These are phyloP conservation scores for Pulveroboletus sp. DNA, from an alignment of 768 basidiomycete genomes.

Conservation along the genomic window DNA sequence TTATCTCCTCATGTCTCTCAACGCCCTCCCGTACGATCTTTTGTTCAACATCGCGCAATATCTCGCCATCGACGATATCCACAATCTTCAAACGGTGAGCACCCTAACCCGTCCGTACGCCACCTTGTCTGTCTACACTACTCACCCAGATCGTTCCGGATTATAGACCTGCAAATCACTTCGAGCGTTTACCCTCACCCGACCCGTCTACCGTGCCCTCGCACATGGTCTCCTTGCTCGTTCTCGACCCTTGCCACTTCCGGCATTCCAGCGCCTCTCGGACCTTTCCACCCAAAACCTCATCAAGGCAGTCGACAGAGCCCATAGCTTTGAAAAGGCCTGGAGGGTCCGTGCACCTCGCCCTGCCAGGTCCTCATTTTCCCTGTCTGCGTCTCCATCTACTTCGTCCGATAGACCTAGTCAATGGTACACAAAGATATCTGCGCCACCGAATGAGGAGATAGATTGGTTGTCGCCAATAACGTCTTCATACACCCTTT, in stretches of 20 bases:
- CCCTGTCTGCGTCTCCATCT: conserved; percentile 21
- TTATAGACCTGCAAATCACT: conserved; percentile 58
- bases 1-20: conserved; percentile 28
- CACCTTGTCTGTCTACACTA: neutral
- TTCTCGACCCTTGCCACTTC: conserved; percentile 64
- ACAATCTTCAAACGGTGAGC: conserved; percentile 58
- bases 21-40: conserved; percentile 62
- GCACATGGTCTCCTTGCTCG: conserved; percentile 57
- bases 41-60: conserved; percentile 62
- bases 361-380: conserved; percentile 37
- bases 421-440: conserved; percentile 65
- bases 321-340: conserved; percentile 53
- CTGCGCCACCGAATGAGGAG: conserved; percentile 61
- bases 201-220: conserved; percentile 63
- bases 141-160: neutral
- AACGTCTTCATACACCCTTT: conserved; percentile 71
- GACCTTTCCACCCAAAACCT: conserved; percentile 62
- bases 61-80: conserved; percentile 57
- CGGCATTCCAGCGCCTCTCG: conserved; percentile 62
- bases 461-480: conserved; percentile 77
- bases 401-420: conserved; percentile 21
- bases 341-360: conserved; percentile 58
- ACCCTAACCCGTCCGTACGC: neutral
- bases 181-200: conserved; percentile 55
- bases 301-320: conserved; percentile 58